These are phyloP conservation scores for Chaetomium sp. DNA, from an alignment of 2,329 filamentous ascomycete genomes.

Conservation along the genomic window DNA sequence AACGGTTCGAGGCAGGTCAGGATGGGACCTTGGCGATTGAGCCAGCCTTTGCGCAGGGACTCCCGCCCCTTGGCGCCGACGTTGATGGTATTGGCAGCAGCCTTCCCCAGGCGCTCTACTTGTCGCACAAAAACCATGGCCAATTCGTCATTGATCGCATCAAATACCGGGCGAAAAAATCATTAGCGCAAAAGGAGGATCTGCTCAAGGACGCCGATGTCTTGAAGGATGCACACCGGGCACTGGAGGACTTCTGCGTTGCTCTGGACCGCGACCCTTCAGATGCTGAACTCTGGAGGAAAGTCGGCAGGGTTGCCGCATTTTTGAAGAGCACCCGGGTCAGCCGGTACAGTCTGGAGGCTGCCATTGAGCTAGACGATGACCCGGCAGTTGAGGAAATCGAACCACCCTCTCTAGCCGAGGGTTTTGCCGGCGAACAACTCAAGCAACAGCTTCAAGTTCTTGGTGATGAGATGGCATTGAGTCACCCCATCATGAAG, in stretches of 20 bases:
- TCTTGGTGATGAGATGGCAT: slow-evolving; percentile 48
- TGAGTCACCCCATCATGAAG: slow-evolving; percentile 55
- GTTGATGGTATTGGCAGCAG: slow-evolving; percentile 72
- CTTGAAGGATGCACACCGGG: slow-evolving; percentile 35
- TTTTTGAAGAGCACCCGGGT: slow-evolving; percentile 52
- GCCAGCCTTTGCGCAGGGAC: slow-evolving; percentile 40
- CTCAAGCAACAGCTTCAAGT: slow-evolving; percentile 49
- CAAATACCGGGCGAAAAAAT: slow-evolving; percentile 42
- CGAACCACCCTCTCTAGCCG: slow-evolving; percentile 55
- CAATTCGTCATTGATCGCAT: slow-evolving; percentile 80
- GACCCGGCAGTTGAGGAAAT: slow-evolving; percentile 57
- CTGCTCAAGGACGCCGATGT: slow-evolving; percentile 35
- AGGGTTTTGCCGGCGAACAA: slow-evolving; percentile 57
- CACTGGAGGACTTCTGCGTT: slow-evolving; percentile 50
- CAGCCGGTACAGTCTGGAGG: slow-evolving; percentile 57
- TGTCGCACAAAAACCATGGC: slow-evolving; percentile 92
- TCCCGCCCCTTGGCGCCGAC: slow-evolving; percentile 53
- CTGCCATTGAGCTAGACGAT: slow-evolving; percentile 61
- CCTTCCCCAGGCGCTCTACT: slow-evolving; percentile 80
- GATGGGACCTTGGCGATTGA: slow-evolving; percentile 44
- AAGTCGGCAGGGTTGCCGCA: slow-evolving; percentile 50
- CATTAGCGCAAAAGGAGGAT: slow-evolving; percentile 23
- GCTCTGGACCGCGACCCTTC: slow-evolving; percentile 60
- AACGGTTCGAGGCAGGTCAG: slow-evolving; percentile 56
- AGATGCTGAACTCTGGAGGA: slow-evolving; percentile 60